Conservation (phyloP, 1,284 basidiomycete species). For the Ganoderma lucidum region DNA sequence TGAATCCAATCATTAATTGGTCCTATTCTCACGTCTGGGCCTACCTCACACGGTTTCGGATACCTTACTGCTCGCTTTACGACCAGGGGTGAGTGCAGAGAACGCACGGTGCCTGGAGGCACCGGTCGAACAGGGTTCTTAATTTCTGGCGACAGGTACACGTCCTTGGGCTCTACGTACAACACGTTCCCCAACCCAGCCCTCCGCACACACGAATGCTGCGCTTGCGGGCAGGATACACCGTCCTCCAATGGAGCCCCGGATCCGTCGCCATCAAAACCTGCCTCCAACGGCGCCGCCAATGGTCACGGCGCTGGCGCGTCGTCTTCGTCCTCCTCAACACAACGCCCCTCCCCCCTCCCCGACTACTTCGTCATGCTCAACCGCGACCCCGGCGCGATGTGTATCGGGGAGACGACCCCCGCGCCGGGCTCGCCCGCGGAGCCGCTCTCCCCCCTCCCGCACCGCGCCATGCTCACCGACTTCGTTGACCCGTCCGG, state of each 20-base stretch:
- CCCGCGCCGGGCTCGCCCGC: slow-evolving; percentile 6
- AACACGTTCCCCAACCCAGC: slow-evolving; percentile 95
- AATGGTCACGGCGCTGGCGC: neutral
- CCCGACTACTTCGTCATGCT: slow-evolving; percentile 32
- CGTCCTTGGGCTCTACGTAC: slow-evolving; percentile 93
- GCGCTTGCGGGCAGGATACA: slow-evolving; percentile 30
- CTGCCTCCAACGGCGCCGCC: neutral
- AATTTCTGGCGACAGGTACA: slow-evolving; percentile 72
- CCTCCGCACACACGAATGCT: slow-evolving; percentile 54
- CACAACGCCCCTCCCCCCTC: slow-evolving; percentile 20
- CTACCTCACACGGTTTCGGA: slow-evolving; percentile 78
- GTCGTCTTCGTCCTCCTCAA: neutral
- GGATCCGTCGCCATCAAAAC: slow-evolving; percentile 4
- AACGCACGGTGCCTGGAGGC: neutral
- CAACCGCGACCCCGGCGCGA: slow-evolving; percentile 19
- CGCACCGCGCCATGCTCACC: slow-evolving; percentile 26
- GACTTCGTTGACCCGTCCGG: slow-evolving; percentile 21
- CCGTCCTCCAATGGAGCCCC: slow-evolving; percentile 4
- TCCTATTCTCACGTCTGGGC: slow-evolving; percentile 90
- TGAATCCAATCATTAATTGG: slow-evolving; percentile 98
- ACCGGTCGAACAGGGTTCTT: neutral
- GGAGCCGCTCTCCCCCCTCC: slow-evolving; percentile 28
- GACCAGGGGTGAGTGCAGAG: slow-evolving; percentile 79
- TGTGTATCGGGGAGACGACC: slow-evolving; percentile 28
- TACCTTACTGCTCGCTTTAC: slow-evolving; percentile 91